A percentile compares a stretch with the other conserved stretches of the same genome.
These are phyloP conservation scores for Colletotrichum eremochloae DNA, from an alignment of 2,329 filamentous ascomycete genomes.

Conservation along the genomic window DNA sequence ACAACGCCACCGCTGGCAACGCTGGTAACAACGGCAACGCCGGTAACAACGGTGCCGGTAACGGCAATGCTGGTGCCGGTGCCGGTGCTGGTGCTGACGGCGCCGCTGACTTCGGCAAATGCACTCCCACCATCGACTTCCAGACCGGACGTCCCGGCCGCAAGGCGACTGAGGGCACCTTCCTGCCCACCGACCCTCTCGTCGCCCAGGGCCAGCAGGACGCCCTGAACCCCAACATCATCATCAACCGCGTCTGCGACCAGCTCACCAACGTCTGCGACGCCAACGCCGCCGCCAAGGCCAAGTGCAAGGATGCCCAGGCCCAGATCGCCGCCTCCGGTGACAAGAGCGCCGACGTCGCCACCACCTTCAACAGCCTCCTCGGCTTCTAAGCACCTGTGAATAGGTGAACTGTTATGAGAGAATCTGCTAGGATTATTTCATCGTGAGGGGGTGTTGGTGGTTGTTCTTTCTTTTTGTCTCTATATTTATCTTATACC, in stretches of 20 bases:
- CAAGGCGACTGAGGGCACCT: constrained; percentile 66
- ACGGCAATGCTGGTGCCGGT: constrained; percentile 43
- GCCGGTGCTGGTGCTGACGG: constrained; percentile 43
- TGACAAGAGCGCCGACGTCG: constrained; percentile 62
- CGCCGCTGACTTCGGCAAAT: constrained; percentile 63
- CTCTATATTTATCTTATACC: constrained; percentile 20
- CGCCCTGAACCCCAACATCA: constrained; percentile 73
- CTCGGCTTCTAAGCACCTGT: constrained; percentile 52
- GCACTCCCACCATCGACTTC: constrained; percentile 68
- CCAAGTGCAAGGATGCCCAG: constrained; percentile 62
- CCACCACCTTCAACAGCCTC: constrained; percentile 61
- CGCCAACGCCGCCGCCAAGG: constrained; percentile 67
- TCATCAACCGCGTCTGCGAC: constrained; percentile 73
- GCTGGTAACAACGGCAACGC: constrained; percentile 48
- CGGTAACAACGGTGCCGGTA: constrained; percentile 36
- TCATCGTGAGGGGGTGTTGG: neutral
- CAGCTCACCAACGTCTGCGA: constrained; percentile 71
- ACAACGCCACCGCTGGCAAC: constrained; percentile 28
- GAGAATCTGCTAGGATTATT: neutral
- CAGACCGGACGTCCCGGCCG: constrained; percentile 66
- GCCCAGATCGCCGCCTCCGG: constrained; percentile 63
- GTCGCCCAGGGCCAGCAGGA: constrained; percentile 69
- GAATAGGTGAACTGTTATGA: neutral
- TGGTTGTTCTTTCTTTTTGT: constrained; percentile 10
- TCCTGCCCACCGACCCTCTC: constrained; percentile 68